These are phyloP conservation scores for Bipolaris sorokiniana DNA, from an alignment of 2,329 filamentous ascomycete species.

Conservation along the genomic window DNA sequence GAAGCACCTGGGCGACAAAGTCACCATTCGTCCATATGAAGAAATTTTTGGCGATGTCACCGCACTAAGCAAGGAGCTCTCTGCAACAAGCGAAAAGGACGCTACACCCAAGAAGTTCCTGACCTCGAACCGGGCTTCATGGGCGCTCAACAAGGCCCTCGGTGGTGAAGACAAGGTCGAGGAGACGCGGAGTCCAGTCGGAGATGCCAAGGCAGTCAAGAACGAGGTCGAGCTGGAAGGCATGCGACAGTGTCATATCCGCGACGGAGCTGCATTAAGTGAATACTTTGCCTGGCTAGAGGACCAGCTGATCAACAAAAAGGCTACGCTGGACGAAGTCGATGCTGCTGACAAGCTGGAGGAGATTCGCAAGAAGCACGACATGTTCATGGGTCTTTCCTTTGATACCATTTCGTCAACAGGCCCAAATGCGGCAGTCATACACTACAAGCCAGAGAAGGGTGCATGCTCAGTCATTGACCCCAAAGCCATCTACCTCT, in stretches of 20 bases:
- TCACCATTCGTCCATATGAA: constrained; percentile 81
- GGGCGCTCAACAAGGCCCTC: constrained; percentile 85
- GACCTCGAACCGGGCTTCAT: constrained; percentile 87
- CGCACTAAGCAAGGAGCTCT: constrained; percentile 59
- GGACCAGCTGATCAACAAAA: constrained; percentile 78
- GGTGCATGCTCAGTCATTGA: constrained; percentile 84
- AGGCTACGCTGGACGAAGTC: constrained; percentile 80
- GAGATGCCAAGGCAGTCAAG: constrained; percentile 92
- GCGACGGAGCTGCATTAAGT: constrained; percentile 87
- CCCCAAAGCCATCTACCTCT: constrained; percentile 85
- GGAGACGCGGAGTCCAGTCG: constrained; percentile 83
- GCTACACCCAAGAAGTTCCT: constrained; percentile 68
- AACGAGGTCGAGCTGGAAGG: constrained; percentile 87
- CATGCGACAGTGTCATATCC: constrained; percentile 92
- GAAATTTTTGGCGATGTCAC: constrained; percentile 80
- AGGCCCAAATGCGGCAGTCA: constrained; percentile 89
- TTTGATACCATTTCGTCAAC: constrained; percentile 97
- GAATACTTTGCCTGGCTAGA: constrained; percentile 98
- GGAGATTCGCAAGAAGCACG: constrained; percentile 69
- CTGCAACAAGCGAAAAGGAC: constrained; percentile 45
- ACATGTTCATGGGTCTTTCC: constrained; percentile 85
- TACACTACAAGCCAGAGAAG: constrained; percentile 88
- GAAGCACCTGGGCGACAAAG: constrained; percentile 70
- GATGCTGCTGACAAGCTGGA: constrained; percentile 91
- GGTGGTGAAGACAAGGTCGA: constrained; percentile 87